Evolutionary conservation across 108 stramenopile species (phyloP).

Genomic region (Discostella pseudostelligera): DNA sequence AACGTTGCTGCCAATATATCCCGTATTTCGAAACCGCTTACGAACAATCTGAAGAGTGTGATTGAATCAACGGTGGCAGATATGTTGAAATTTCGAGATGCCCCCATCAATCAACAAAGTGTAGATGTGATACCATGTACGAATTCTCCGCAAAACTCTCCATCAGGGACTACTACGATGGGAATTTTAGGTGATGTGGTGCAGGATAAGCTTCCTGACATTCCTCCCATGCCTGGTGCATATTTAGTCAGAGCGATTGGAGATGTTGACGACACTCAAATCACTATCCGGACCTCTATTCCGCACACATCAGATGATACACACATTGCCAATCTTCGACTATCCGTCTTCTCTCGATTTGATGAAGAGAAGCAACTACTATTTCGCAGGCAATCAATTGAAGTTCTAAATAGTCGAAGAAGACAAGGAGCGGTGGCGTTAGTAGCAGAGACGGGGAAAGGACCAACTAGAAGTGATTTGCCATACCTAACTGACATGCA

Average conservation of each 20-base stretch:
- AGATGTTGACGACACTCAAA: background rate
- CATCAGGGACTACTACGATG: conserved; percentile 27
- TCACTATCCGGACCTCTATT: conserved; percentile 34
- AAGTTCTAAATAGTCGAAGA: conserved; percentile 61
- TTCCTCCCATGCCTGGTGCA: conserved; percentile 32
- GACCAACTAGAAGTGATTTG: background rate
- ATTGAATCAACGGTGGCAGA: conserved; percentile 39
- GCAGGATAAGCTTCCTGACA: conserved; percentile 15
- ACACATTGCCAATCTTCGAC: conserved; percentile 77
- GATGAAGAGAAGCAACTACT: conserved; percentile 51
- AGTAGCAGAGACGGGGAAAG: conserved; percentile 59
- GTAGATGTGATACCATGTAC: background rate
- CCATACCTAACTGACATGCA: conserved; percentile 22
- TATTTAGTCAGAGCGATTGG: conserved; percentile 6
- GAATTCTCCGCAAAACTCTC: conserved; percentile 1
- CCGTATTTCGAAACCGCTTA: background rate
- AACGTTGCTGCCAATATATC: background rate
- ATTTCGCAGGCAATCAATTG: conserved; percentile 63
- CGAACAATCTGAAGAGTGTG: conserved; percentile 20
- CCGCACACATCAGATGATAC: conserved; percentile 59
- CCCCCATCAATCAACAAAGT: background rate
- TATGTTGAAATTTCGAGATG: conserved; percentile 15
- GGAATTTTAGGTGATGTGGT: conserved; percentile 20
- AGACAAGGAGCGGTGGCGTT: conserved; percentile 67
- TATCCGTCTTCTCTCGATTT: conserved; percentile 77